A percentile compares a stretch with the other conserved stretches of the same genome.
Conservation (phyloP, 2,329 filamentous ascomycete genomes). For the Teratosphaeria zuluensis region DNA sequence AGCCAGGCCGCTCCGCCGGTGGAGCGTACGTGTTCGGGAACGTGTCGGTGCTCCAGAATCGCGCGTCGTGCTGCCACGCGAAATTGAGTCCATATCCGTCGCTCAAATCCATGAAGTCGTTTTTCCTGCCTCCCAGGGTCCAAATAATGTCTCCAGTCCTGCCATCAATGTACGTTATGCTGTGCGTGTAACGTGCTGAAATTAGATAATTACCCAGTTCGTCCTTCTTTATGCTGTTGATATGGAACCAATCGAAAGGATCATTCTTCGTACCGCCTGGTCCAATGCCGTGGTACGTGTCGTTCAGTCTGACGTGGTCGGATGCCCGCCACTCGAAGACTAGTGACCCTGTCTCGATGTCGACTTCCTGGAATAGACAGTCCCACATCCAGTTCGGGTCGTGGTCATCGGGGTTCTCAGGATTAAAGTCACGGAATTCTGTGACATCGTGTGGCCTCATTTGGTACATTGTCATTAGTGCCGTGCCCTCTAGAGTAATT, state of each 20-base stretch:
- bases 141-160: conserved; percentile 35
- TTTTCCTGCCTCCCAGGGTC: conserved; percentile 38
- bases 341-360: conserved; percentile 34
- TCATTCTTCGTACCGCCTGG: conserved; percentile 32
- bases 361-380: conserved; percentile 38
- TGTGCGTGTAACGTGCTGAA: conserved; percentile 34
- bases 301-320: conserved; percentile 30
- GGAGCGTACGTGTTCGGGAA: conserved; percentile 19
- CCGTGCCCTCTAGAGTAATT: conserved; percentile 33
- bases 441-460: conserved; percentile 14
- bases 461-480: conserved; percentile 36
- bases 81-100: conserved; percentile 20
- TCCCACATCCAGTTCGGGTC: conserved; percentile 28
- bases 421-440: conserved; percentile 12
- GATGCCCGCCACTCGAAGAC: conserved; percentile 41
- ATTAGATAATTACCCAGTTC: conserved; percentile 38
- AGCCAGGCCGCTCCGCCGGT: conserved; percentile 10
- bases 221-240: conserved; percentile 43
- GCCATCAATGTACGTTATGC: conserved; percentile 37
- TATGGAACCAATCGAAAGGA: conserved; percentile 45
- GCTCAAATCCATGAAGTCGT: conserved; percentile 25
- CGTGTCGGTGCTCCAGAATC: conserved; percentile 15
- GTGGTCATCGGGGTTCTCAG: conserved; percentile 8
- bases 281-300: conserved; percentile 27
- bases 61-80: conserved; percentile 27